Percentiles rank a stretch among this genome's conserved stretches.
Evolutionary conservation across 306 rosid genomes (phyloP).

Genomic region (Vicia sativa): DNA sequence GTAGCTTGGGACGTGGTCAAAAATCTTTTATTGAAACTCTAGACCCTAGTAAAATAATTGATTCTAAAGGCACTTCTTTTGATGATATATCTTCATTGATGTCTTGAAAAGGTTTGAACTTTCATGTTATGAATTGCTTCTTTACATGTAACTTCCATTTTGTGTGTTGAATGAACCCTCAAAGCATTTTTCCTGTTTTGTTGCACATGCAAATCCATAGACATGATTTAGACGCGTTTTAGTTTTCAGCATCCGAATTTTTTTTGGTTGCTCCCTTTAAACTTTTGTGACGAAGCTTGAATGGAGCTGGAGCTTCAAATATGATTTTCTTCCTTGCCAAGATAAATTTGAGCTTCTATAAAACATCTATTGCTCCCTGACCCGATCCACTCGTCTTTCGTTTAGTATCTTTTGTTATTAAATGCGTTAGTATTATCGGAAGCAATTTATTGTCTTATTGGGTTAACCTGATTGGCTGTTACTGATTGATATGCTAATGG

Average conservation of each 20-base stretch:
- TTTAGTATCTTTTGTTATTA: background rate
- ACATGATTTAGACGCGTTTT: constrained; percentile 7
- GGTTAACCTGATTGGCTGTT: constrained; percentile 30
- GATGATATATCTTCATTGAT: constrained; percentile 12
- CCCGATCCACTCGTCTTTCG: background rate
- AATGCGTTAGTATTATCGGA: constrained; percentile 2
- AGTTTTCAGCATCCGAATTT: background rate
- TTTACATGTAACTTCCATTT: constrained; percentile 22
- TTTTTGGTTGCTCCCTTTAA: background rate
- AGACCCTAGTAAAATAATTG: constrained; percentile 6
- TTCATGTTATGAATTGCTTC: constrained; percentile 24
- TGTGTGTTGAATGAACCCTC: background rate
- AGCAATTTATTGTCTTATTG: constrained; percentile 1
- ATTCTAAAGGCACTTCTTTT: constrained; percentile 29
- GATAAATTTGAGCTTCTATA: constrained; percentile 2
- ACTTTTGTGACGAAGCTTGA: constrained; percentile 3
- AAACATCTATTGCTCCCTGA: constrained; percentile 5
- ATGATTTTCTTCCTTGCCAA: constrained; percentile 8
- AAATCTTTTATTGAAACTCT: background rate
- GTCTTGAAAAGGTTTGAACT: constrained; percentile 5
- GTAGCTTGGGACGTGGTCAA: background rate
- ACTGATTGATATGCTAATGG: constrained; percentile 29
- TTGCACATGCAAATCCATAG: constrained; percentile 15
- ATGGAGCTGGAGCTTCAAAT: constrained; percentile 33
- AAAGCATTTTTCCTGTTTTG: constrained; percentile 23